phyloP scores from a whole-genome alignment of 1,284 basidiomycete species.

The Termitomyces sp. region DNA sequence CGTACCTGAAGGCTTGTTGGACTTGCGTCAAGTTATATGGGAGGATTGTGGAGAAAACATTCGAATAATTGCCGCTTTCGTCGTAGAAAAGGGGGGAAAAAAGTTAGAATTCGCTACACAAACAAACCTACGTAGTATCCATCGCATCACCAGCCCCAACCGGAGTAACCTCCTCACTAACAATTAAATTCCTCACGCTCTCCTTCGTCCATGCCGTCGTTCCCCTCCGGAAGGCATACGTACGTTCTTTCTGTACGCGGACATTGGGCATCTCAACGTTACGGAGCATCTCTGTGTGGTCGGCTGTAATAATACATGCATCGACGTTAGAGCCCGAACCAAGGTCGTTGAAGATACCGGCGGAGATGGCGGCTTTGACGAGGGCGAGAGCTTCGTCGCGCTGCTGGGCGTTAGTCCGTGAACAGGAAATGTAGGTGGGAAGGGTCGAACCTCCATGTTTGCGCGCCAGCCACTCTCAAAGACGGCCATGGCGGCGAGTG shows the following conservation, averaged over 20 bases:
- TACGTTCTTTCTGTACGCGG: constrained; percentile 77
- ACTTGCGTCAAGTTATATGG: no score
- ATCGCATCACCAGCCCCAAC: constrained; percentile 59
- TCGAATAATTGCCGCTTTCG: background rate
- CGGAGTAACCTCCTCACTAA: constrained; percentile 61
- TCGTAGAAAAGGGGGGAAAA: background rate
- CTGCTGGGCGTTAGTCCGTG: constrained; percentile 33
- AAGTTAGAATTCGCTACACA: background rate
- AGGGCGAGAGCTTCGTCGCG: constrained; percentile 79
- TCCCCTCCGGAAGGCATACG: constrained; percentile 81
- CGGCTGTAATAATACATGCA: constrained; percentile 88
- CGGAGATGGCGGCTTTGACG: constrained; percentile 84
- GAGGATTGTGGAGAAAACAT: no score
- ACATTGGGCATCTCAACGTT: constrained; percentile 93
- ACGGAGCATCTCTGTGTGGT: constrained; percentile 82
- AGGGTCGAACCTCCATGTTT: constrained; percentile 65
- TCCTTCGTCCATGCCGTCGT: constrained; percentile 88
- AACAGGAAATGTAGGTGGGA: background rate
- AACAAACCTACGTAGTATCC: constrained; percentile 49
- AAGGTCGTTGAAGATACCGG: constrained; percentile 99
- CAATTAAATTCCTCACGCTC: constrained; percentile 65
- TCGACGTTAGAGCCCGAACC: constrained; percentile 98
- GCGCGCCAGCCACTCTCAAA: constrained; percentile 89
- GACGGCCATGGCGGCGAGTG: constrained; percentile 96
- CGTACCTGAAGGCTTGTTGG: no score